phyloP scores from a whole-genome alignment of 2,329 filamentous ascomycete species.

The Hymenoscyphus scutula region DNA sequence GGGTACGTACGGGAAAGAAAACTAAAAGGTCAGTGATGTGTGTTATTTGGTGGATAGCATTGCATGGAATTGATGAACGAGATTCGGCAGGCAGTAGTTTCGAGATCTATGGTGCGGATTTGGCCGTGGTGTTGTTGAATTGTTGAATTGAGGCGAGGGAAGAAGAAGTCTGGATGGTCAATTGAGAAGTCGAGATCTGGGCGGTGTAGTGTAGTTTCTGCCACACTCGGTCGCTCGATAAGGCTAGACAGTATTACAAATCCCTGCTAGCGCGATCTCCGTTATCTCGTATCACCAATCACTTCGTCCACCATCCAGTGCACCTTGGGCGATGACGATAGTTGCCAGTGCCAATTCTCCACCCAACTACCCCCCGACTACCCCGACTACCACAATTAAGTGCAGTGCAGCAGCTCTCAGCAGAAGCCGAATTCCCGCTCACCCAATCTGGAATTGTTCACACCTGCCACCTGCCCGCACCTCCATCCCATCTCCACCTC shows the following conservation, averaged over 20 bases:
- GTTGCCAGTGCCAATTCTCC: not conserved
- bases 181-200: too few species aligned
- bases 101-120: not conserved
- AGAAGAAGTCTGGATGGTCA: not conserved
- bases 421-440: too few species aligned
- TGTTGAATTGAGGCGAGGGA: not conserved
- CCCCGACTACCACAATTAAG: too few species aligned
- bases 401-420: too few species aligned
- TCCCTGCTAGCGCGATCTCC: too few species aligned
- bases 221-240: too few species aligned
- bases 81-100: not conserved
- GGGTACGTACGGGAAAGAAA: not conserved
- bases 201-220: too few species aligned
- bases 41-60: conserved; percentile 8
- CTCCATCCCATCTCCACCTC: conserved; percentile 8
- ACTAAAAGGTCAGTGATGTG: not conserved
- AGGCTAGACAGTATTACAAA: too few species aligned
- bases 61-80: not conserved
- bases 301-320: not conserved
- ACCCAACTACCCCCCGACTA: too few species aligned
- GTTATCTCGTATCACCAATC: not conserved
- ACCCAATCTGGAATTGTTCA: too few species aligned
- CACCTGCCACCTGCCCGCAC: too few species aligned
- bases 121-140: not conserved
- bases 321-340: not conserved